Evolutionary conservation across 2,329 filamentous ascomycete genomes (phyloP).

Genomic region (Sclerotinia subarctica): DNA sequence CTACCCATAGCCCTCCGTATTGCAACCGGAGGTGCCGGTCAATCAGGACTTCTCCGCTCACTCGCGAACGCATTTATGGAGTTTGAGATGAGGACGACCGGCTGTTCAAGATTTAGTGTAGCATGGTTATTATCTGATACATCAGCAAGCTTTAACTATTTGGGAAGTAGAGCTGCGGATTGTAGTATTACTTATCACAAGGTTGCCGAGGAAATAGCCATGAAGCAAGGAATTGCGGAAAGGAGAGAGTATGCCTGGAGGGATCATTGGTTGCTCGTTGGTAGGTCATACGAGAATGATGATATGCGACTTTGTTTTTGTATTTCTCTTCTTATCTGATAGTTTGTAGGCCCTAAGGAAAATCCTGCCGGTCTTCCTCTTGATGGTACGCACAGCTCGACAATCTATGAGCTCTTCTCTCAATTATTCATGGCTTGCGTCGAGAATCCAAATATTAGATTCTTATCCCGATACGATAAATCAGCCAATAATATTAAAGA

Average conservation of each 20-base stretch:
- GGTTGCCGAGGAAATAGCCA: constrained; percentile 45
- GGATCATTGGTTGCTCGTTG: constrained; percentile 48
- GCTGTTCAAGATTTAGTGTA: constrained; percentile 41
- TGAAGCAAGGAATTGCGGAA: constrained; percentile 41
- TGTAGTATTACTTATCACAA: constrained; percentile 47
- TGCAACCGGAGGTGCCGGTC: constrained; percentile 38
- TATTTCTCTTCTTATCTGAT: neutral
- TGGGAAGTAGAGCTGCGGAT: constrained; percentile 42
- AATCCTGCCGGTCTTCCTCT: constrained; percentile 41
- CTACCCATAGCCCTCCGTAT: constrained; percentile 32
- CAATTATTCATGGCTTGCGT: constrained; percentile 37
- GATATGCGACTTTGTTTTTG: neutral
- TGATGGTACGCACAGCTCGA: constrained; percentile 30
- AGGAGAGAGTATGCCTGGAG: constrained; percentile 45
- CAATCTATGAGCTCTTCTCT: constrained; percentile 38
- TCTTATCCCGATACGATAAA: constrained; percentile 47
- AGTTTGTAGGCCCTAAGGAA: constrained; percentile 27
- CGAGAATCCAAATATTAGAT: constrained; percentile 41
- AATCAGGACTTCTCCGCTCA: constrained; percentile 38
- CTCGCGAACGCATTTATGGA: constrained; percentile 42
- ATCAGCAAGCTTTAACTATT: constrained; percentile 45
- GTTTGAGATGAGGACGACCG: constrained; percentile 34
- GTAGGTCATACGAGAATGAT: constrained; percentile 28
- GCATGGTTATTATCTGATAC: constrained; percentile 48
- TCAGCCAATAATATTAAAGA: constrained; percentile 51